Evolutionary conservation across 805 yeast species (phyloP).

Genomic region (Hanseniaspora valbyensis): DNA sequence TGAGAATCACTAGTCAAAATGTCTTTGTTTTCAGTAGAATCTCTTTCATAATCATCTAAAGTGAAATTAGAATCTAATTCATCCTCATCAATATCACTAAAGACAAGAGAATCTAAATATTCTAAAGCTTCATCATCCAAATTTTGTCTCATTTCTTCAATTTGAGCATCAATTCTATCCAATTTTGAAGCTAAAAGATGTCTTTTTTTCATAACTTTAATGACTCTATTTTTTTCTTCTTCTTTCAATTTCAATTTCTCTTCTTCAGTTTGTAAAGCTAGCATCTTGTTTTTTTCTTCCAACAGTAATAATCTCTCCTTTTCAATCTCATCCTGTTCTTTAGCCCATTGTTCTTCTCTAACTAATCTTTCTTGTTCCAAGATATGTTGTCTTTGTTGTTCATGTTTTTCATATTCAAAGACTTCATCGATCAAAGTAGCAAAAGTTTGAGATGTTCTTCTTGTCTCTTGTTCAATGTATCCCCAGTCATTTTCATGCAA

Average conservation of each 20-base stretch:
- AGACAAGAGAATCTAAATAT: neutral
- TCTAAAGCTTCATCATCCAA: constrained; percentile 16
- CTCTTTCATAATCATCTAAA: constrained; percentile 16
- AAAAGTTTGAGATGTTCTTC: constrained; percentile 66
- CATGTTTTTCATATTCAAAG: constrained; percentile 59
- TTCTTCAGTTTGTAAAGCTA: constrained; percentile 23
- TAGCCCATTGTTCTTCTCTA: constrained; percentile 21
- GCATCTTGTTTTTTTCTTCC: constrained; percentile 25
- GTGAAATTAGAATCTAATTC: constrained; percentile 5
- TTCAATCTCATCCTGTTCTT: constrained; percentile 21
- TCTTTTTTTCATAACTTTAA: neutral
- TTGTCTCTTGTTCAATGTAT: constrained; percentile 58
- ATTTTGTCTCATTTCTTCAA: constrained; percentile 17
- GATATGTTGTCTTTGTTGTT: constrained; percentile 40
- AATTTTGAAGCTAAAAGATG: neutral
- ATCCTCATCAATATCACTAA: neutral
- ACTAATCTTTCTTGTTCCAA: constrained; percentile 28
- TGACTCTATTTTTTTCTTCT: constrained; percentile 1
- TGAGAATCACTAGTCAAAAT: too few species aligned
- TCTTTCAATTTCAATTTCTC: neutral
- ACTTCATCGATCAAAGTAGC: constrained; percentile 68
- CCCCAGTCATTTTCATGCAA: constrained; percentile 51
- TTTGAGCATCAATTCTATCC: neutral
- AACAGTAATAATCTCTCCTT: constrained; percentile 21
- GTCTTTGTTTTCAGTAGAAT: neutral